Conservation (phyloP, 176 grass and related monocot genomes). For the Oryza nivara region DNA sequence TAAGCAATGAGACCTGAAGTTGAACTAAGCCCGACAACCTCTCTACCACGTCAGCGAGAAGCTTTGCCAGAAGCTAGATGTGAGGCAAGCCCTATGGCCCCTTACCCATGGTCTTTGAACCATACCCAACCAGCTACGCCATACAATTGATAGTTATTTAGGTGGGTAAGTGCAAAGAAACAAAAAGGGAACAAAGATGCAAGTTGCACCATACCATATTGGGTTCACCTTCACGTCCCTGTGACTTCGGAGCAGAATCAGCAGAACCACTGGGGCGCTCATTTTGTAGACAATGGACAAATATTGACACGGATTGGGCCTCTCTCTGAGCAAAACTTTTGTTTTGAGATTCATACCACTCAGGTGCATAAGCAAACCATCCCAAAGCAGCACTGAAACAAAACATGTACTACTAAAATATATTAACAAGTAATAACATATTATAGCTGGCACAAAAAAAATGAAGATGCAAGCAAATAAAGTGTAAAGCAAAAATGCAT, state of each 20-base stretch:
- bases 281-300: slow-evolving; percentile 89
- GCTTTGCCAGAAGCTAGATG: no score
- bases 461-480: slow-evolving; percentile 26
- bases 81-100: background rate
- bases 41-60: no score
- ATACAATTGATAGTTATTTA: slow-evolving; percentile 13
- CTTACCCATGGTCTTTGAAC: background rate
- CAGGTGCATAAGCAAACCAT: slow-evolving; percentile 94
- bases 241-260: slow-evolving; percentile 68
- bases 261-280: slow-evolving; percentile 46
- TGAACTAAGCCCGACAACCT: no score
- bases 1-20: no score
- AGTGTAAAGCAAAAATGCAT: slow-evolving; percentile 7
- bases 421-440: slow-evolving; percentile 36
- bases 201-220: slow-evolving; percentile 64
- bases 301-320: slow-evolving; percentile 92
- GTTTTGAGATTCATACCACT: slow-evolving; percentile 94
- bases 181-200: background rate
- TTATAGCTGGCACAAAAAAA: slow-evolving; percentile 30
- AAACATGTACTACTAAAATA: slow-evolving; percentile 29
- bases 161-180: background rate
- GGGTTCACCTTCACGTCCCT: slow-evolving; percentile 70
- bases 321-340: slow-evolving; percentile 92
- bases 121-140: background rate
- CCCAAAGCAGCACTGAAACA: slow-evolving; percentile 90